Evolutionary conservation across 2,329 filamentous ascomycete species (phyloP).

Genomic region (Colletotrichum incanum): DNA sequence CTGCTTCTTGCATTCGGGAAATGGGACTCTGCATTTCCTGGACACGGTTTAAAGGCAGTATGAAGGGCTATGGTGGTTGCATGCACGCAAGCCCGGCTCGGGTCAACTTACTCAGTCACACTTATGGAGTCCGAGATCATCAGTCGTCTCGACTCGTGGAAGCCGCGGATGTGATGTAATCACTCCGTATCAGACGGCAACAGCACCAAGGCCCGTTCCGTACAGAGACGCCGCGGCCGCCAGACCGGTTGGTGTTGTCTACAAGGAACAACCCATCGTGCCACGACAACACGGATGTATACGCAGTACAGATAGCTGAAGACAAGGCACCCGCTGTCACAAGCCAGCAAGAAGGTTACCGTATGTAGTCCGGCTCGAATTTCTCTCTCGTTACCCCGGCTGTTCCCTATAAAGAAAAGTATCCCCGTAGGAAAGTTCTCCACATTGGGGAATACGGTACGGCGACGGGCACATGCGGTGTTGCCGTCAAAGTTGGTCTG

Average conservation of each 20-base stretch:
- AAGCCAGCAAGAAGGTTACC: not conserved
- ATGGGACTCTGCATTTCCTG: not conserved
- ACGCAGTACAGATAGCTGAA: not conserved
- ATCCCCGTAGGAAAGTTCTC: not conserved
- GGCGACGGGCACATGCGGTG: not conserved
- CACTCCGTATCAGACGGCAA: not conserved
- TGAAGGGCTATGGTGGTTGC: not conserved
- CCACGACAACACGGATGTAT: not conserved
- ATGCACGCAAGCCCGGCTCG: not conserved
- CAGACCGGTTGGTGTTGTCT: not conserved
- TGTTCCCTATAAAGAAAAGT: not conserved
- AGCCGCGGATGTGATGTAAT: constrained; percentile 7
- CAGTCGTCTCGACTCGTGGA: not conserved
- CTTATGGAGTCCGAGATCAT: not conserved
- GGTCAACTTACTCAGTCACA: constrained; percentile 1
- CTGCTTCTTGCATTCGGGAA: not conserved
- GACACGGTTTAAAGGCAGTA: not conserved
- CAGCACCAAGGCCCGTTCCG: constrained; percentile 1
- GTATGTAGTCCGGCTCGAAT: not conserved
- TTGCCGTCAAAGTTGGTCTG: not conserved
- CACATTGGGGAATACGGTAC: not conserved
- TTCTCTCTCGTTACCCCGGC: not conserved
- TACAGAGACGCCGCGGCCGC: constrained; percentile 1
- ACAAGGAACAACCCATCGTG: not conserved
- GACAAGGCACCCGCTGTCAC: constrained; percentile 5